These are phyloP conservation scores for Austroboletus eburneus DNA, from an alignment of 768 basidiomycete species.

Conservation along the genomic window DNA sequence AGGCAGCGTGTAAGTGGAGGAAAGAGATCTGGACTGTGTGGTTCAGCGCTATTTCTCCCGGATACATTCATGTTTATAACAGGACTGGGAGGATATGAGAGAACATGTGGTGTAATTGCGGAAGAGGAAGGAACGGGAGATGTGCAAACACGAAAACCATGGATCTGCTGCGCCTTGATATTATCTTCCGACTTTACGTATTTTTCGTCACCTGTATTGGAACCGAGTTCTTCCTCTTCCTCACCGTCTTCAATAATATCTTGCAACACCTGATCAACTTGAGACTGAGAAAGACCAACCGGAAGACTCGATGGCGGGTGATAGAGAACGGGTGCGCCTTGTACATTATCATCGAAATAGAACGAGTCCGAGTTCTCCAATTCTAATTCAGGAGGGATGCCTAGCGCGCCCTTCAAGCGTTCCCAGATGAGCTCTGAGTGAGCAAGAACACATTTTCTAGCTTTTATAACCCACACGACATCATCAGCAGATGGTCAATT, in stretches of 20 bases:
- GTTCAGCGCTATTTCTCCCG: conserved; percentile 22
- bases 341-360: background rate
- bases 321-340: conserved; percentile 6
- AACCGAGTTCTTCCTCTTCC: conserved; percentile 43
- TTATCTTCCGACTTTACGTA: conserved; percentile 16
- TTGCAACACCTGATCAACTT: conserved; percentile 39
- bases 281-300: conserved; percentile 28
- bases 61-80: conserved; percentile 11
- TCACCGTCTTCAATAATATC: conserved; percentile 49
- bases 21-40: conserved; percentile 23
- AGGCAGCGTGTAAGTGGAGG: conserved; percentile 20
- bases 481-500: no score
- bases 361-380: conserved; percentile 39
- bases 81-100: conserved; percentile 22
- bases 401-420: conserved; percentile 80
- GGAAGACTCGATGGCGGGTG: conserved; percentile 38
- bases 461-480: no score
- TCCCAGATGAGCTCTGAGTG: conserved; percentile 93
- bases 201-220: conserved; percentile 12
- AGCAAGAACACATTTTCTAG: no score
- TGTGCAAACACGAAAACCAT: conserved; percentile 56
- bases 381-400: conserved; percentile 82
- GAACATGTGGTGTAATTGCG: conserved; percentile 23
- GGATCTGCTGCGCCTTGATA: conserved; percentile 40
- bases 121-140: conserved; percentile 32